Base-by-base conservation (phyloP, 2,329 filamentous ascomycete species). In the Colletotrichum tamarilloi region DNA sequence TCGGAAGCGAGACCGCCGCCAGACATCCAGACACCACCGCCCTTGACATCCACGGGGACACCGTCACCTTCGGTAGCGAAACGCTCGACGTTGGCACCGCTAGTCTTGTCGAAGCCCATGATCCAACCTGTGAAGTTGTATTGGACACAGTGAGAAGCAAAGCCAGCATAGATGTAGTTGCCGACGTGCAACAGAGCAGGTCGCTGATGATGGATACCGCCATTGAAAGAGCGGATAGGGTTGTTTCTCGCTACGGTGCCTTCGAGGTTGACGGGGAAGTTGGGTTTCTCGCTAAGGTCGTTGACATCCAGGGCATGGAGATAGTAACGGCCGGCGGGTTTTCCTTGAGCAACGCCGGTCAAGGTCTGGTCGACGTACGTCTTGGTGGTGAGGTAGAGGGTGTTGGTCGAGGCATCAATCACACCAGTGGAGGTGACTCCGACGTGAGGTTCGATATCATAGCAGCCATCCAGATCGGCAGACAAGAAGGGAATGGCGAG, bases 61-160 rank as follows among this genome's bases (percentile, higher is more conserved):
- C 84, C 84, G 5, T 82, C 78, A 1, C 83, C 81, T 58, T 86
- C 81, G 8, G 83, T 85, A 1, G 85, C 81, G 76, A 81, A 87
- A 5, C 77, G 76, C 75, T 84, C 83, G 22, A 84, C 82, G 32
- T 82, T 74, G 24, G 80, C 75, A 16, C 82, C 82, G 0, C 79
- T 81, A 0, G 81, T 82, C 71, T 86, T 85, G 77, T 87, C 82
- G 76, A 86, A 84, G 4, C 86, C 86, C 53, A 89, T 81, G 53
- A 89, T 80, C 81, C 85, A 86, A 28, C 87, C 87, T 1, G 87
- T 89, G 74, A 89, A 89, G 76, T 90, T 88, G 77, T 86, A 90
- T 68, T 86, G 82, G 28, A 89, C 88, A 62, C 88, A 90, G 73
- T 90, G 86, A 11, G 87, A 88, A 0, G 87, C 88, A 73, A 90